Conservation (phyloP, 2,329 filamentous ascomycete genomes). For the Chrysoporthe deuterocubensis region DNA sequence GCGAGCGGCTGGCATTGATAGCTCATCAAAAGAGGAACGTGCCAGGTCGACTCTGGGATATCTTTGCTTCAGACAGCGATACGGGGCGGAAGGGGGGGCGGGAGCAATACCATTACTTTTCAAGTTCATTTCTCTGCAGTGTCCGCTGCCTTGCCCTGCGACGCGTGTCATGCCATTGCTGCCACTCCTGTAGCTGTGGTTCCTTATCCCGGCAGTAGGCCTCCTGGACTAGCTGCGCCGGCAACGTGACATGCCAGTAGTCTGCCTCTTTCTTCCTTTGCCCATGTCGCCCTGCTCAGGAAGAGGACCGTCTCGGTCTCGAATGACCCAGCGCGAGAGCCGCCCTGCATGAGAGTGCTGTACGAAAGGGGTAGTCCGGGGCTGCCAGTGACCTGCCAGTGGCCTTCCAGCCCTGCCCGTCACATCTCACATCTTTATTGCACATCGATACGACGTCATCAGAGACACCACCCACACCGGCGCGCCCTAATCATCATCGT, state of each 20-base stretch:
- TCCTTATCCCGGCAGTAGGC: too few relatives aligned
- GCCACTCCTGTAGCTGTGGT: too few relatives aligned
- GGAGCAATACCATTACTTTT: conserved; percentile 18
- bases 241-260: too few relatives aligned
- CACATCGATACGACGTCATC: background rate
- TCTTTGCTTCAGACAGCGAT: background rate
- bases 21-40: conserved; percentile 28
- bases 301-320: too few relatives aligned
- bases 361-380: background rate
- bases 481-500: too few relatives aligned
- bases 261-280: too few relatives aligned
- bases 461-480: background rate
- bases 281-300: too few relatives aligned
- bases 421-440: background rate
- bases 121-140: background rate
- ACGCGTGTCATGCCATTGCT: background rate
- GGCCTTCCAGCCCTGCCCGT: background rate
- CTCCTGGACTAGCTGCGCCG: too few relatives aligned
- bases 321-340: too few relatives aligned
- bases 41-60: conserved; percentile 12
- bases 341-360: too few relatives aligned
- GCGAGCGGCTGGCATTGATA: conserved; percentile 22
- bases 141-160: background rate
- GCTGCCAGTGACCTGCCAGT: background rate
- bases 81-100: background rate